Conservation (phyloP, 306 rosid genomes). For the Medicago arabica region DNA sequence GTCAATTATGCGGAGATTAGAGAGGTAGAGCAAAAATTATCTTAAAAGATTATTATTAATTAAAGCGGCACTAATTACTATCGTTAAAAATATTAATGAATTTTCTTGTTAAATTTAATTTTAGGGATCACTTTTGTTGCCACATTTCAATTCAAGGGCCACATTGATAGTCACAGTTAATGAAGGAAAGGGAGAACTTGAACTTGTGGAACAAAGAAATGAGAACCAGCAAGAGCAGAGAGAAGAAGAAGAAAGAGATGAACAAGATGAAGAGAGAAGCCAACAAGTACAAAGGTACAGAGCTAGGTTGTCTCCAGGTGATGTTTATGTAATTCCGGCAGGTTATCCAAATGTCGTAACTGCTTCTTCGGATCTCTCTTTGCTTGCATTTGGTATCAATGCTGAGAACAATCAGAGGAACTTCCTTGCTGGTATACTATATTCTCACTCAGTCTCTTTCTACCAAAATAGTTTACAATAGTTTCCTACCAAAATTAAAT, state of each 20-base stretch:
- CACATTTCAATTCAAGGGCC: slow-evolving; percentile 41
- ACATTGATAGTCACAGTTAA: background rate
- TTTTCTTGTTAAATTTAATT: background rate
- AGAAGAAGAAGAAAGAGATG: background rate
- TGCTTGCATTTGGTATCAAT: slow-evolving; percentile 47
- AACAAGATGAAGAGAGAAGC: background rate
- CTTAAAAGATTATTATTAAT: background rate
- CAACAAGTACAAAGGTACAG: slow-evolving; percentile 12
- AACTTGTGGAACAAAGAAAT: slow-evolving; percentile 25
- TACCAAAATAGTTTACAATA: too few relatives aligned
- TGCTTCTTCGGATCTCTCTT: slow-evolving; percentile 38
- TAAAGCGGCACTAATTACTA: background rate
- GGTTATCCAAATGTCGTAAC: slow-evolving; percentile 43
- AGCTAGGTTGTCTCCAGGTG: slow-evolving; percentile 27
- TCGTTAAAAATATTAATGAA: too few relatives aligned
- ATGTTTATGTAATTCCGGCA: slow-evolving; percentile 44
- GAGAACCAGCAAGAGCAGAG: background rate
- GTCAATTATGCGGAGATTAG: background rate
- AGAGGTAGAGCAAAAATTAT: slow-evolving; percentile 20
- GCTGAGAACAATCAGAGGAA: slow-evolving; percentile 49
- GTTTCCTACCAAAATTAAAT: too few relatives aligned
- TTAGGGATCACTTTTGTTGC: slow-evolving; percentile 43
- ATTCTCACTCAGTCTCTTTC: too few relatives aligned
- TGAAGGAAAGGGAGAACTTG: slow-evolving; percentile 33
- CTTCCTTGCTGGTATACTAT: slow-evolving; percentile 53